Base-by-base conservation (phyloP, 768 basidiomycete species). In the Suillus spraguei region DNA sequence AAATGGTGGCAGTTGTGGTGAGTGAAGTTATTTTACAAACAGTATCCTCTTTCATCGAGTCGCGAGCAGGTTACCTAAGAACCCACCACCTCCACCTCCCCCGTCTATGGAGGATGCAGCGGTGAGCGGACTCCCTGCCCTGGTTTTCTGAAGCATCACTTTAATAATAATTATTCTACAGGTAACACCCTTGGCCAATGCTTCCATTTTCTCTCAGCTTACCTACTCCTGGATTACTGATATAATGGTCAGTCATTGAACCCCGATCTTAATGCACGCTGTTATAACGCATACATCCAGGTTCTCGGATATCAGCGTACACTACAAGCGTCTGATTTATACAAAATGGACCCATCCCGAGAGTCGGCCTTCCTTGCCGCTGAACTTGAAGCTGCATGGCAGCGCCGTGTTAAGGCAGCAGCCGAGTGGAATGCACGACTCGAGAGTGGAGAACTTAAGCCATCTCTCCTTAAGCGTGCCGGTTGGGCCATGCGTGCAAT, bases 271-370 rank as follows among this genome's bases (percentile, higher is more conserved):
- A 56, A 38, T 20, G 22, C 13, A 46, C 50, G 32, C 13, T 42
- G 16, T 24, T 33, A 1, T 60, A 13, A 53, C 9, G 44, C 41
- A 22, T 24, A 20, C 11, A 41, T 36, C n/a, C 46, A 86, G 85
- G 77, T 79, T 11, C 76, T 88, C 46, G 90, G 90, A 0, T 91
- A 88, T 69, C 87, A 90, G 69, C 80, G 91, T 36, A 87, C 89
- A 1, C 78, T 94, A 10, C 89, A 90, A 69, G 87, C 88, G 0
- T 84, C 88, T 1, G 92, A 94, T 74, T 74, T 92, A 14, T 91
- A 89, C 89, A 85, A 84, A 69, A 77, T 92, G 64, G 84, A 85
- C 62, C 70, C 78, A 4, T 68, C 79, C 5, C 81, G 82, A 36
- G 81, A 87, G 67, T 78, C 85, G 17, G 82, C 79, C 0, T 64